A percentile compares a stretch with the other conserved stretches of the same genome.
phyloP scores from a whole-genome alignment of 2,329 filamentous ascomycete genomes.

The Madurella mycetomatis region DNA sequence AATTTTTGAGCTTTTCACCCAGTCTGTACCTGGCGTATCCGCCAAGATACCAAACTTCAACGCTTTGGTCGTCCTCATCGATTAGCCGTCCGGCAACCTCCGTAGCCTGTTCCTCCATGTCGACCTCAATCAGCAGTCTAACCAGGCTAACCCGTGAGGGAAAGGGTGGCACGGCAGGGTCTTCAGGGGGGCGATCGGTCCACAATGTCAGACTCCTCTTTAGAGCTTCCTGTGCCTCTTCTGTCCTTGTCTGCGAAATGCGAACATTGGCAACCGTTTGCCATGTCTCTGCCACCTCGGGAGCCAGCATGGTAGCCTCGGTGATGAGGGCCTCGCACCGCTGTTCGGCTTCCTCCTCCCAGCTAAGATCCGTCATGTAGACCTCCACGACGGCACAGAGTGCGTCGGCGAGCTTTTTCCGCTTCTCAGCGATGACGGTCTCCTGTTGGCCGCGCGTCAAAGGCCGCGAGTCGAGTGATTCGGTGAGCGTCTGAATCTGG shows the following conservation, averaged over 20 bases:
- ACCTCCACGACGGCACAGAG: constrained; percentile 92
- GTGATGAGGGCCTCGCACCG: constrained; percentile 85
- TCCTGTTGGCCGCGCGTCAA: constrained; percentile 25
- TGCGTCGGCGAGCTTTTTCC: constrained; percentile 79
- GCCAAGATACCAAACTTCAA: constrained; percentile 95
- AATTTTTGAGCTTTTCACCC: constrained; percentile 61
- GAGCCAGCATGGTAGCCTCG: constrained; percentile 81
- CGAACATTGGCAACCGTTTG: constrained; percentile 92
- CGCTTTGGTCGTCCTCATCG: constrained; percentile 84
- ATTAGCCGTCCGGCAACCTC: constrained; percentile 80
- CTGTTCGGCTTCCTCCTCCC: constrained; percentile 84
- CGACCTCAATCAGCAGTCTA: constrained; percentile 83
- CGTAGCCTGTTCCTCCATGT: constrained; percentile 78
- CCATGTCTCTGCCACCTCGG: constrained; percentile 79
- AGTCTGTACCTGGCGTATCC: constrained; percentile 86
- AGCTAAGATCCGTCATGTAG: constrained; percentile 97
- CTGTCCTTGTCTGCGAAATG: constrained; percentile 76
- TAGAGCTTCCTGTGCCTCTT: constrained; percentile 77
- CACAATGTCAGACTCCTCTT: constrained; percentile 76
- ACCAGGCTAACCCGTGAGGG: constrained; percentile 78
- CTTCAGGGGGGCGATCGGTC: constrained; percentile 69
- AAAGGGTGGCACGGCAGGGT: constrained; percentile 76
- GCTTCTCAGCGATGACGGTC: constrained; percentile 52
- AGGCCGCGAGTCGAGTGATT: constrained; percentile 34
- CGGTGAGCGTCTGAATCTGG: constrained; percentile 63